Evolutionary conservation across 495 filamentous ascomycete genomes (phyloP), one percentile per base, ranked within the genome.

Genomic region (Aspergillus sclerotiicarbonarius): DNA sequence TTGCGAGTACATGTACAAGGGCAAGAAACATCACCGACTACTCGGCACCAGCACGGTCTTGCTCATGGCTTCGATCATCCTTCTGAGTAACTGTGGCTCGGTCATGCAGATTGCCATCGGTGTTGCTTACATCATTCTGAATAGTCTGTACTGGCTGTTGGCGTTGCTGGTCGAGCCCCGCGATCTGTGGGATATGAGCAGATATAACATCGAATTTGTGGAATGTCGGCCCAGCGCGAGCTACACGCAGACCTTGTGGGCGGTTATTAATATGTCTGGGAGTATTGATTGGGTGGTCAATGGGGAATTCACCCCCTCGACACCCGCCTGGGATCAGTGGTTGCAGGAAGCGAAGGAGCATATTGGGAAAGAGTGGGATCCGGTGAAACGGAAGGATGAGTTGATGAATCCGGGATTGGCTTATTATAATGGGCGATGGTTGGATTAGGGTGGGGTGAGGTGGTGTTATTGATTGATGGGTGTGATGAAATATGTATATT

Each of bases 11-110:
- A 74, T 83, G 9, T 52, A 56, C 21, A 66, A 66, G 9, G 74
- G 74, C 1, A 58, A 53, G 0, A 64, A 64, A 20, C 78, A 81
- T 64, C 71, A 78, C 10, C 54, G 69, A 13, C 76, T 84, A 8
- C 83, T 86, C 62, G 84, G 74, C 0, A 39, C 79, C 19, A 83
- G 81, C 20, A 87, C 84, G 41, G 74, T 85, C 30, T 62, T 85
- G 30, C 69, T 88, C 45, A 87, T 87, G 84, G 71, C 80, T 6
- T 72, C 76, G 7, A 81, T 88, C 6, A 81, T 87, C 31, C 61
- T 86, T 51, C 59, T 88, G 56, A 84, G 82, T 12, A 87, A 87
- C 65, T 84, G 82, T 70, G 73, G 73, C 30, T 87, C 82, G 78
- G 70, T 73, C 9, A 76, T 81, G 61, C 84, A 88, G 67, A 77